phyloP scores from a whole-genome alignment of 768 basidiomycete species.

The Kwoniella botswanensis region DNA sequence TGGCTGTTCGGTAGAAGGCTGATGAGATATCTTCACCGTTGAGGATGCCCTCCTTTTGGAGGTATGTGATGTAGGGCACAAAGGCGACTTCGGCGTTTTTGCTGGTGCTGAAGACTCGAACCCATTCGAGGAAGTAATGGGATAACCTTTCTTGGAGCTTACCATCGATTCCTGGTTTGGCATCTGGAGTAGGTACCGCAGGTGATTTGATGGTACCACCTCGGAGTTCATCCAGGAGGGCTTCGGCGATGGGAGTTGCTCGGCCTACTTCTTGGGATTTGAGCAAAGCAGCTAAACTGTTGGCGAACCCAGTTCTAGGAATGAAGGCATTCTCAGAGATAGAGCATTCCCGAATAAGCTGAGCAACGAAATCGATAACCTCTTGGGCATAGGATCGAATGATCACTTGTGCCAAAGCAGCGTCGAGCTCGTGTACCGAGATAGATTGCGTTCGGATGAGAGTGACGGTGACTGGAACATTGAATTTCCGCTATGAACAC shows the following conservation, averaged over 20 bases:
- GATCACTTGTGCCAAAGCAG: conserved; percentile 84
- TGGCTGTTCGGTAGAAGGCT: conserved; percentile 97
- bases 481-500: conserved; percentile 81
- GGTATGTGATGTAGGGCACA: conserved; percentile 92
- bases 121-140: conserved; percentile 71
- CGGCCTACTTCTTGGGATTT: conserved; percentile 76
- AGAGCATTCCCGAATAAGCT: conserved; percentile 83
- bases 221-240: conserved; percentile 76
- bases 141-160: conserved; percentile 58
- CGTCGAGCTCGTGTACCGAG: conserved; percentile 76
- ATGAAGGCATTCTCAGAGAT: conserved; percentile 76
- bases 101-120: conserved; percentile 87
- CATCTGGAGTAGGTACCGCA: conserved; percentile 14
- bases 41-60: conserved; percentile 94
- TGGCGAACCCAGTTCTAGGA: conserved; percentile 76
- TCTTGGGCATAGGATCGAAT: conserved; percentile 76
- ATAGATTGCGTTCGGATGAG: conserved; percentile 83
- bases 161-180: conserved; percentile 37
- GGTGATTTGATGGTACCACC: conserved; percentile 28
- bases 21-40: conserved; percentile 95
- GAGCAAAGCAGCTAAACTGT: conserved; percentile 77
- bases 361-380: conserved; percentile 78
- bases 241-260: conserved; percentile 63
- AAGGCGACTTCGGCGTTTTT: conserved; percentile 88
- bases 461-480: conserved; percentile 89